Base-by-base conservation (phyloP, 345 rosid genomes). In the Hirschfeldia incana region DNA sequence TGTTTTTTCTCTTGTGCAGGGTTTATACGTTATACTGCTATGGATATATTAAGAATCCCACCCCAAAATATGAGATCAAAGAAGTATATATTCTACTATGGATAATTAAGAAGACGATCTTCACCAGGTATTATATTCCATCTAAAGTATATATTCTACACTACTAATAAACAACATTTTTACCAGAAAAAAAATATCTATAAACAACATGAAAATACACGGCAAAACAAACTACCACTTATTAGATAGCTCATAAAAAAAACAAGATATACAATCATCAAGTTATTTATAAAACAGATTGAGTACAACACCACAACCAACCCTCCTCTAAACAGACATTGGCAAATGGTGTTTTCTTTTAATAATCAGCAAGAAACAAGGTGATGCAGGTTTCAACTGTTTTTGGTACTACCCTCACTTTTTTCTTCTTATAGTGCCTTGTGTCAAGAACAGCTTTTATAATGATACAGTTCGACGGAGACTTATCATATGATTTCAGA, bases 401-500 rank as follows among this genome's bases (percentile, higher is more conserved):
- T 78, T 30, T 8, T 72, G 76, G 71, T 44, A 77, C 75, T 32
- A 51, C 33, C 33, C 60, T 63, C 26, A 39, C 72, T 28, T n/a
- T 62, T 21, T 16, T 53, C 15, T 30, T 63, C 36, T 27, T 4
- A 5, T 71, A 65, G 34, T 72, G 68, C 74, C 51, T 73, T 60
- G 62, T 34, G 70, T 68, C 69, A 49, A 60, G 74, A 67, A 32
- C 27, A 33, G 53, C 74, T 79, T 79, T 67, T 73, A 33, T 28
- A 59, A 46, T 60, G 44, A 73, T 68, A 67, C 30, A 26, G 36
- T 10, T 46, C 61, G 60, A 74, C 27, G 26, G 21, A 36, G 67
- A 62, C 78, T 32, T 74, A 29, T 69, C 81, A 57, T 34, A 15
- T 67, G 66, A 67, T 67, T 73, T 66, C 42, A 79, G 33, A 67